Conservation (phyloP, 2,329 filamentous ascomycete genomes). For the Pseudogymnoascus sp. region DNA sequence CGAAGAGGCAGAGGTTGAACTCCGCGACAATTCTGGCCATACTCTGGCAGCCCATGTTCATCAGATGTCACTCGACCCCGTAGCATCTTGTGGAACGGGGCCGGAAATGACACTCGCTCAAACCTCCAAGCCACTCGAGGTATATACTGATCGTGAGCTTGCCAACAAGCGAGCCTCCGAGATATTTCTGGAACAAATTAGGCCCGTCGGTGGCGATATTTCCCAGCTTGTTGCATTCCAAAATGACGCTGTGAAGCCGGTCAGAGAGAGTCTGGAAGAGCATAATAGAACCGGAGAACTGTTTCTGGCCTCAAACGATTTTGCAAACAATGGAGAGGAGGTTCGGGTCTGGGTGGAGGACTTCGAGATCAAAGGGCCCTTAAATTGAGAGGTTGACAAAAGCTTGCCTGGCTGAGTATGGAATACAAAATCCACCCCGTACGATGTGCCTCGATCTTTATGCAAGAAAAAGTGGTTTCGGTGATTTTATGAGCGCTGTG, state of each 20-base stretch:
- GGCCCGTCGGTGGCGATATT: neutral
- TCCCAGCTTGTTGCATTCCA: neutral
- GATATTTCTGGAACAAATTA: neutral
- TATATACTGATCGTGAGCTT: neutral
- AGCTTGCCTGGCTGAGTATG: neutral
- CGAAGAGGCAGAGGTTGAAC: neutral
- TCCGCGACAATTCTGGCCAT: neutral
- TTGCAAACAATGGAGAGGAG: neutral
- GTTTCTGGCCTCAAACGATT: neutral
- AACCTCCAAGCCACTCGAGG: neutral
- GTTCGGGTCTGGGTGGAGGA: neutral
- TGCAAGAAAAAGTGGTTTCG: neutral
- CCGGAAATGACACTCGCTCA: neutral
- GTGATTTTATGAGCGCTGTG: neutral
- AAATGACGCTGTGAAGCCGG: neutral
- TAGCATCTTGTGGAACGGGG: neutral
- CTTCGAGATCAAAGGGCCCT: neutral
- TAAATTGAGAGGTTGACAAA: neutral
- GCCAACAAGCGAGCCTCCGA: neutral
- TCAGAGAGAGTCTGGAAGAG: neutral
- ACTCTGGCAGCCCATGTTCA: neutral
- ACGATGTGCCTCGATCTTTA: neutral
- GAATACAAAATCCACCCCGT: neutral
- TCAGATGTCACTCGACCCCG: neutral
- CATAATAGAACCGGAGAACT: neutral